Base-by-base conservation (phyloP, 192 early-diverging fungal genomes). In the Gonapodya prolifera region DNA sequence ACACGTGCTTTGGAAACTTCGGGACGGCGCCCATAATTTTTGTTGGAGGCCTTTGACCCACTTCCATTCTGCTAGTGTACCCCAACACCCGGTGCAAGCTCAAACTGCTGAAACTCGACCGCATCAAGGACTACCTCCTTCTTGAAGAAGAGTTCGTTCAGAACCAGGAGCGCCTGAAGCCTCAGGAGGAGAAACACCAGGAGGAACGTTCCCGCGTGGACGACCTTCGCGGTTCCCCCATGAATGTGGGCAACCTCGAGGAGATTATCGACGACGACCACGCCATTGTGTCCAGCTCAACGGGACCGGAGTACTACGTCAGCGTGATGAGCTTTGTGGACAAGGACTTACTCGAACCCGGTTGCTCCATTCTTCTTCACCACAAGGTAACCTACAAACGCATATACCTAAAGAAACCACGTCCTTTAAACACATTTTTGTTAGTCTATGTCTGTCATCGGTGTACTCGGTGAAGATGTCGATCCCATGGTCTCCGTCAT, bases 191-290 rank as follows among this genome's bases (percentile, higher is more conserved):
- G 79, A 94, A 94, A 83, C 81, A 80, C 16, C 86, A 95, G 85
- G 97, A 97, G 84, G 97, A 98, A 83, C 91, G 98, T 75, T 91
- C 93, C 35, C 88, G 92, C 69, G 94, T 99, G 0, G 98, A 99
- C 79, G 94, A 96, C 84, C 84, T 99, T 69, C 92, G 98, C 73
- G 98, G 98, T 17, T 93, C 92, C 35, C 98, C 98, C 16, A 99
- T 99, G 97, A 87, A 91, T 35, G 95, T 98, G 1, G 96, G 98
- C 2, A 90, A 92, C 0, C 87, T 99, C 33, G 98, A 99, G 82
- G 98, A 99, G 80, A 98, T 99, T 76, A 97, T 99, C 85, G 98
- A 99, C 81, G 98, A 99, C 79, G 94, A 99, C 84, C 98, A 99
- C 78, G 98, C 95, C 36, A 99, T 99, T 82, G 92, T 99, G 35